A percentile compares a stretch with the other conserved stretches of the same genome.
Conservation (phyloP, 75 land plant species). For the Chamaecyparis obtusa region DNA sequence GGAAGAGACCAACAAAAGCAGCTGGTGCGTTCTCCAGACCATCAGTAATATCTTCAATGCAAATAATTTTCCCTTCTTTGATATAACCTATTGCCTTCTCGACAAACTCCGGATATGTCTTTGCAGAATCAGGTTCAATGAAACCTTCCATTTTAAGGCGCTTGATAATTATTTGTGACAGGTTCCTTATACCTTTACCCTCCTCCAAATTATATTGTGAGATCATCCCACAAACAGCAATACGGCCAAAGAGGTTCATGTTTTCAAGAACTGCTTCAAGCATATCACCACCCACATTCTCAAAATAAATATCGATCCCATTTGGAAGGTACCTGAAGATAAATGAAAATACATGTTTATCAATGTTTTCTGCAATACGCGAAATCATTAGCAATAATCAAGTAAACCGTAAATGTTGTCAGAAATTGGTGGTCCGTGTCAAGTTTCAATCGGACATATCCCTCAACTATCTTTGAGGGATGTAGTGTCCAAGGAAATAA, state of each 20-base stretch:
- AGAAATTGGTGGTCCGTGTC: not conserved
- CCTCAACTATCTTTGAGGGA: not conserved
- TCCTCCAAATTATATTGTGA: slow-evolving; percentile 38
- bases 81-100: slow-evolving; percentile 20
- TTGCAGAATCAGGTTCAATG: slow-evolving; percentile 21
- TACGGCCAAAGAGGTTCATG: slow-evolving; percentile 42
- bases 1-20: slow-evolving; percentile 37
- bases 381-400: not conserved
- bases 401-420: not conserved
- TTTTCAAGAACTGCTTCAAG: slow-evolving; percentile 45
- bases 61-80: slow-evolving; percentile 35
- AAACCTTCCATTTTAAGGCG: slow-evolving; percentile 42
- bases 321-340: slow-evolving; percentile 57
- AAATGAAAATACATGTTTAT: not conserved
- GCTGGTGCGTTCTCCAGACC: slow-evolving; percentile 46
- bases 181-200: slow-evolving; percentile 25
- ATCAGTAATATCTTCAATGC: slow-evolving; percentile 30
- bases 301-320: slow-evolving; percentile 78
- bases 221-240: slow-evolving; percentile 46
- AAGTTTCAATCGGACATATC: not conserved
- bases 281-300: slow-evolving; percentile 59
- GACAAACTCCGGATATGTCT: slow-evolving; percentile 25
- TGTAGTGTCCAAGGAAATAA: not conserved
- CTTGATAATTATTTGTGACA: slow-evolving; percentile 14
- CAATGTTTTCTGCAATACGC: not conserved